Conservation (phyloP, 2,329 filamentous ascomycete species). For the Parastagonospora nodorum region DNA sequence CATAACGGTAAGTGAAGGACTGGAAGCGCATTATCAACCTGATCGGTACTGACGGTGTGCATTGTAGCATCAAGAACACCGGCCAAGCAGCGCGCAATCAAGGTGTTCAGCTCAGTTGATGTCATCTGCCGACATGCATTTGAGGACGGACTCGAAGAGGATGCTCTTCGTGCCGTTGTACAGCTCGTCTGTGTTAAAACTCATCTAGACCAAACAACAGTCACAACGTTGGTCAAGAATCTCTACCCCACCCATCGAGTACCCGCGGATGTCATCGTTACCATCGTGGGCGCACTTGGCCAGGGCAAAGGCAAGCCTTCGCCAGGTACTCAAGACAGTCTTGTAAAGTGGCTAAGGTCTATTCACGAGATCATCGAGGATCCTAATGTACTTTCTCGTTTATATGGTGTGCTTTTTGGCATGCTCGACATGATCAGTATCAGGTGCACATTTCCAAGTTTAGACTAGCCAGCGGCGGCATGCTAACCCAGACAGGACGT, state of each 20-base stretch:
- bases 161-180: slow-evolving; percentile 66
- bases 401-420: slow-evolving; percentile 80
- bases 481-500: slow-evolving; percentile 43
- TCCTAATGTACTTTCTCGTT: slow-evolving; percentile 65
- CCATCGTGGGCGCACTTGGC: slow-evolving; percentile 74
- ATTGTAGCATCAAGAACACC: slow-evolving; percentile 50
- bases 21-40: slow-evolving; percentile 16
- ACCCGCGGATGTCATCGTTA: slow-evolving; percentile 64
- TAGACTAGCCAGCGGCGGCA: slow-evolving; percentile 1
- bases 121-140: slow-evolving; percentile 67
- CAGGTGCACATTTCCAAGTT: slow-evolving; percentile 53
- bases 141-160: slow-evolving; percentile 68
- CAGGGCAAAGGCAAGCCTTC: slow-evolving; percentile 77
- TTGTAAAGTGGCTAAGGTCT: slow-evolving; percentile 80
- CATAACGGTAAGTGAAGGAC: slow-evolving; percentile 40
- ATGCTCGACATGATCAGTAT: slow-evolving; percentile 80
- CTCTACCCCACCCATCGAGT: slow-evolving; percentile 75
- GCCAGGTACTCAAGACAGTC: slow-evolving; percentile 68
- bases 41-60: slow-evolving; percentile 26
- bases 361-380: slow-evolving; percentile 74
- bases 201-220: slow-evolving; percentile 76
- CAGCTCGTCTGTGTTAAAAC: slow-evolving; percentile 69
- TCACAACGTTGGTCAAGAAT: slow-evolving; percentile 71
- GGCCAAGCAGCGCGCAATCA: slow-evolving; percentile 67
- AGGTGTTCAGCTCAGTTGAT: slow-evolving; percentile 68